phyloP scores from a whole-genome alignment of 2,329 filamentous ascomycete species.

The Alternaria gaisen region DNA sequence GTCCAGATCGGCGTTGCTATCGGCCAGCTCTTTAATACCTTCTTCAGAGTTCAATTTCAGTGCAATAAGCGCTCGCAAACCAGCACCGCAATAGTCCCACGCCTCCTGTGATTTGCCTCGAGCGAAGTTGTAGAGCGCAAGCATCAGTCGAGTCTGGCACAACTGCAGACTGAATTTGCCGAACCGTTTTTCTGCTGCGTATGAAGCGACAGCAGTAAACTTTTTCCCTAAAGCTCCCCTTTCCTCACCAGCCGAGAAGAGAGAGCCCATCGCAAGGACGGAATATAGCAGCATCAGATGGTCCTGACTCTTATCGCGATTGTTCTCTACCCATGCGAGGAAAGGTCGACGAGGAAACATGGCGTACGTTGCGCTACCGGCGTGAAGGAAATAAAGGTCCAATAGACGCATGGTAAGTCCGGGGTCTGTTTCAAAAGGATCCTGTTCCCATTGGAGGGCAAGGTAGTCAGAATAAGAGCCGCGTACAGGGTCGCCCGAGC shows the following conservation, averaged over 20 bases:
- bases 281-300: slow-evolving; percentile 70
- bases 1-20: slow-evolving; percentile 61
- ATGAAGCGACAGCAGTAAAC: slow-evolving; percentile 65
- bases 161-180: slow-evolving; percentile 68
- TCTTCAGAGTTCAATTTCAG: slow-evolving; percentile 71
- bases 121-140: slow-evolving; percentile 72
- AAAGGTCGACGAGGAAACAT: slow-evolving; percentile 66
- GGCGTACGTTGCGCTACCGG: slow-evolving; percentile 63
- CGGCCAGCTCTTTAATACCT: slow-evolving; percentile 51
- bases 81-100: slow-evolving; percentile 70
- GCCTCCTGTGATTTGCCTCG: slow-evolving; percentile 67
- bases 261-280: slow-evolving; percentile 65
- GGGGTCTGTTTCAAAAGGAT: slow-evolving; percentile 63
- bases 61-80: slow-evolving; percentile 66
- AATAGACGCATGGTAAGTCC: slow-evolving; percentile 62
- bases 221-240: slow-evolving; percentile 56
- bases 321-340: slow-evolving; percentile 62
- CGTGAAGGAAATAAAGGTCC: slow-evolving; percentile 65
- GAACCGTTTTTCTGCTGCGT: slow-evolving; percentile 62
- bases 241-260: slow-evolving; percentile 61
- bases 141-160: slow-evolving; percentile 72
- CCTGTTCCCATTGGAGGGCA: slow-evolving; percentile 57
- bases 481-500: slow-evolving; percentile 39
- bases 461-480: slow-evolving; percentile 46
- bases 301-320: slow-evolving; percentile 59